These are phyloP conservation scores for Linum lewisii DNA, from an alignment of 345 rosid species.

Conservation along the genomic window DNA sequence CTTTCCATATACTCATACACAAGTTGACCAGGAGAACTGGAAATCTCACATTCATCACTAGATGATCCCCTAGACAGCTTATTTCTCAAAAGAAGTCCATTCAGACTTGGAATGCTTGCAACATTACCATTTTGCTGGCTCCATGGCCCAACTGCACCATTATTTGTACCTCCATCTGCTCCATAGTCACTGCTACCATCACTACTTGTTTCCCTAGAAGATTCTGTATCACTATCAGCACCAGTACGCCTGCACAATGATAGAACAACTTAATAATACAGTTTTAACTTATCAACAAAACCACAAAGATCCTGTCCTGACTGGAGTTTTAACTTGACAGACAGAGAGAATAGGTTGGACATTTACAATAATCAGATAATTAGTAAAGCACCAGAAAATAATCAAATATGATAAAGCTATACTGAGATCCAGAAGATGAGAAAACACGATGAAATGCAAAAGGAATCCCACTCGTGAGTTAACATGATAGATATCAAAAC, in stretches of 20 bases:
- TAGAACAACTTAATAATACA: background rate
- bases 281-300: too few species aligned
- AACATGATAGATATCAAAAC: too few species aligned
- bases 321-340: background rate
- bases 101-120: constrained; percentile 32
- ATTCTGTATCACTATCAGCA: constrained; percentile 78
- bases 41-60: constrained; percentile 56
- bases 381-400: too few species aligned
- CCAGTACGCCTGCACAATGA: constrained; percentile 38
- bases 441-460: too few species aligned
- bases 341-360: too few species aligned
- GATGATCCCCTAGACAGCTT: constrained; percentile 41
- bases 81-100: constrained; percentile 38
- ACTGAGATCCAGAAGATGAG: too few species aligned
- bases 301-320: background rate
- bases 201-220: constrained; percentile 52
- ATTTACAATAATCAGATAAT: too few species aligned
- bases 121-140: constrained; percentile 23
- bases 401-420: too few species aligned
- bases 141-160: constrained; percentile 23
- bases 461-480: too few species aligned
- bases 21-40: constrained; percentile 38
- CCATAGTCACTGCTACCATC: constrained; percentile 52
- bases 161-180: constrained; percentile 29
- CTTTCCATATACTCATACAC: constrained; percentile 69